A percentile compares a stretch with the other conserved stretches of the same genome.
Evolutionary conservation across 2,329 filamentous ascomycete genomes (phyloP).

Genomic region (Colletotrichum endophyticum): DNA sequence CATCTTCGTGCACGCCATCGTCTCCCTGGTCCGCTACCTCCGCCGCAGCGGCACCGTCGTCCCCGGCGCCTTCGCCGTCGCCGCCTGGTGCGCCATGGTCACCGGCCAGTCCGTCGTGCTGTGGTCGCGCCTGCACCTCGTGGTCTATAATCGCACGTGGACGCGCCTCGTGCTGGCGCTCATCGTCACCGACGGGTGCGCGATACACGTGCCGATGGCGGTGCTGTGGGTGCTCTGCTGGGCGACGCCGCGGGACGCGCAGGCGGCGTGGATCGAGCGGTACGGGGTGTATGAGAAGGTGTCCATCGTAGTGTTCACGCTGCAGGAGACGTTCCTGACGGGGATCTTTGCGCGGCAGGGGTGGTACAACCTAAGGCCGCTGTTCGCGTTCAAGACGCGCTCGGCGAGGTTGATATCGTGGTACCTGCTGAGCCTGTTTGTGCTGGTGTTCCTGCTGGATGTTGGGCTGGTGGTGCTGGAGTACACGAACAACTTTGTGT

Average conservation of each 20-base stretch:
- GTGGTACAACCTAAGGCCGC: constrained; percentile 24
- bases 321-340: constrained; percentile 61
- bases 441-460: constrained; percentile 45
- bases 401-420: constrained; percentile 36
- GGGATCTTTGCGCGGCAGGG: constrained; percentile 59
- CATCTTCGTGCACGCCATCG: constrained; percentile 61
- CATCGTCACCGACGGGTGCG: constrained; percentile 54
- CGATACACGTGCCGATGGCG: constrained; percentile 53
- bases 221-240: constrained; percentile 51
- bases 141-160: constrained; percentile 37
- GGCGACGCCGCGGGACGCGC: constrained; percentile 26
- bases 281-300: constrained; percentile 58
- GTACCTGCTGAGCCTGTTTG: constrained; percentile 40
- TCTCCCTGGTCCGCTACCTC: constrained; percentile 48
- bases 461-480: constrained; percentile 39
- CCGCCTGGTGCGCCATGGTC: constrained; percentile 59
- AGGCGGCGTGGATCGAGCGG: neutral
- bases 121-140: constrained; percentile 59
- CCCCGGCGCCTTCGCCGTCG: neutral
- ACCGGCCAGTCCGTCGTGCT: constrained; percentile 43
- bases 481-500: constrained; percentile 38
- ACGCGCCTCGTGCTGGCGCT: constrained; percentile 44
- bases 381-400: constrained; percentile 41
- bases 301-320: constrained; percentile 60
- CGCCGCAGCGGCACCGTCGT: constrained; percentile 49